Evolutionary conservation across 2,329 filamentous ascomycete genomes (phyloP).

Genomic region (Aspergillus hortae): DNA sequence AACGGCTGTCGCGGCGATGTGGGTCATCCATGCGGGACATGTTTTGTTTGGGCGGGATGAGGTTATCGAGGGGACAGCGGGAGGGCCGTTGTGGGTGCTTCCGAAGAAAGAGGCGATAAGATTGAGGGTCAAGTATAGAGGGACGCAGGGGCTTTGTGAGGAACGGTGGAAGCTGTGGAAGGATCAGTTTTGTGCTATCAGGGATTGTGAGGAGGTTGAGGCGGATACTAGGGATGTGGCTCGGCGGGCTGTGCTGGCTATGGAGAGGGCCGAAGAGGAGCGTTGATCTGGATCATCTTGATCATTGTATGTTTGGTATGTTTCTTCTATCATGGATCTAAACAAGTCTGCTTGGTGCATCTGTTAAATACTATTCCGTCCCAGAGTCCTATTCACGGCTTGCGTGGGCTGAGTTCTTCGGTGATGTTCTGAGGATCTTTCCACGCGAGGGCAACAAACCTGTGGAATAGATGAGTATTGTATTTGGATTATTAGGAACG

Average conservation of each 20-base stretch:
- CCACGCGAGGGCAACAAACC: slow-evolving; percentile 58
- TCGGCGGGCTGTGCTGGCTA: background rate
- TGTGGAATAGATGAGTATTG: slow-evolving; percentile 16
- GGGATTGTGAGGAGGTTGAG: background rate
- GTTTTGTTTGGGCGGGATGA: background rate
- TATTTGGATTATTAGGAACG: background rate
- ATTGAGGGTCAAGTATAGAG: background rate
- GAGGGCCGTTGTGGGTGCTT: background rate
- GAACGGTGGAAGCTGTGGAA: background rate
- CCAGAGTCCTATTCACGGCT: slow-evolving; percentile 5
- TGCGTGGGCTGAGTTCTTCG: slow-evolving; percentile 48
- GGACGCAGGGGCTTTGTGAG: background rate
- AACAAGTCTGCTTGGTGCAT: too few relatives aligned
- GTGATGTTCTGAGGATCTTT: slow-evolving; percentile 61
- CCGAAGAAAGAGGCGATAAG: background rate
- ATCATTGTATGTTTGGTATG: too few relatives aligned
- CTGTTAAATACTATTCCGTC: too few relatives aligned
- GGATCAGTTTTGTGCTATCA: background rate
- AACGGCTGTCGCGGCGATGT: background rate
- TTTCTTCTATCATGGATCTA: too few relatives aligned
- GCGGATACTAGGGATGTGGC: background rate
- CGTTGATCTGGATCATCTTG: too few relatives aligned
- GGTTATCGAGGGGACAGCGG: background rate
- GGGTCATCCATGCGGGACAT: background rate
- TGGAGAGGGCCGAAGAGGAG: background rate